Evolutionary conservation across 2,329 filamentous ascomycete genomes (phyloP).

Genomic region (Beauveria sp.): DNA sequence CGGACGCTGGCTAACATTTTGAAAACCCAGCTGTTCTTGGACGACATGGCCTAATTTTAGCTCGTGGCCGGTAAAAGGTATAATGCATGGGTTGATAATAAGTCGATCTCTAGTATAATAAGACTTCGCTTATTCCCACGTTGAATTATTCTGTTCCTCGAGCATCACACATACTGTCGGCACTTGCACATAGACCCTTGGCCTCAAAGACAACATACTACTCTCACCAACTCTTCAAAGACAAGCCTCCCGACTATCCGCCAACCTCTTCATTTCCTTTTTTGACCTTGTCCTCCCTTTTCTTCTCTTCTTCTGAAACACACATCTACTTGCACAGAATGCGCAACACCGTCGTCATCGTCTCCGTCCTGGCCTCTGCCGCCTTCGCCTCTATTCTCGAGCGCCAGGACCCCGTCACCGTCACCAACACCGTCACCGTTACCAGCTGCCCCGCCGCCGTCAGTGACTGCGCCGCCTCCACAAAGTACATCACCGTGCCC

Average conservation of each 20-base stretch:
- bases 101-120: background rate
- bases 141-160: background rate
- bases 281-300: too few relatives aligned
- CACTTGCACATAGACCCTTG: background rate
- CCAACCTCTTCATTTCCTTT: background rate
- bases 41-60: background rate
- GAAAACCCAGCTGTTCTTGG: background rate
- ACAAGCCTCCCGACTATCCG: too few relatives aligned
- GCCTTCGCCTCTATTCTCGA: slow-evolving; percentile 1
- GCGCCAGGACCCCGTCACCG: background rate
- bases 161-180: background rate
- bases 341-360: slow-evolving; percentile 1
- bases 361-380: background rate
- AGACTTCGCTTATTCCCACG: background rate
- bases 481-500: slow-evolving; percentile 5
- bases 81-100: background rate
- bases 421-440: slow-evolving; percentile 2
- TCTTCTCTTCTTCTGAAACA: background rate
- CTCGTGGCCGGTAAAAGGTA: background rate
- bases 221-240: background rate
- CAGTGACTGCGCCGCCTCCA: background rate
- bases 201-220: background rate
- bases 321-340: background rate
- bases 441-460: slow-evolving; percentile 9
- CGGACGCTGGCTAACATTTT: background rate